Evolutionary conservation across 1,284 basidiomycete genomes (phyloP).

Genomic region (Cryptococcus floricola): DNA sequence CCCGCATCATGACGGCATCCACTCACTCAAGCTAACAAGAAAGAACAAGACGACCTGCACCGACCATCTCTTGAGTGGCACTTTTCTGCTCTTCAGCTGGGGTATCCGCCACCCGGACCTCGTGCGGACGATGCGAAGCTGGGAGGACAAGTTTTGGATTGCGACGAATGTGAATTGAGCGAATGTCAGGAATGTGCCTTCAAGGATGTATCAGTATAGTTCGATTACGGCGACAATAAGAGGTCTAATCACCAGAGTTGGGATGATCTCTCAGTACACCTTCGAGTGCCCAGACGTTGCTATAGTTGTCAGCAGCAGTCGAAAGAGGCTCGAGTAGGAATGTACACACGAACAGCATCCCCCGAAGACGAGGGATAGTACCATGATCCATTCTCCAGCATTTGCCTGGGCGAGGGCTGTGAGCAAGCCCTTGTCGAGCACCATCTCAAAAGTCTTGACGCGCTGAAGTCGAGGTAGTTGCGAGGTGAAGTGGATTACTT

Average conservation of each 20-base stretch:
- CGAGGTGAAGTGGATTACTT: no score
- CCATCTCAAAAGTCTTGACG: background rate
- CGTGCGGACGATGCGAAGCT: conserved; percentile 25
- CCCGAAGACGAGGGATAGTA: conserved; percentile 67
- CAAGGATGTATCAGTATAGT: conserved; percentile 25
- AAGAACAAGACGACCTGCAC: conserved; percentile 82
- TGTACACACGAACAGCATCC: conserved; percentile 71
- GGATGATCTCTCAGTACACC: conserved; percentile 64
- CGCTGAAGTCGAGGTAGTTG: no score
- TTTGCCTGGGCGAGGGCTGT: conserved; percentile 13
- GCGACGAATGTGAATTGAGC: conserved; percentile 76
- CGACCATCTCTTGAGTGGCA: conserved; percentile 72
- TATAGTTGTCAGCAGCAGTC: conserved; percentile 1
- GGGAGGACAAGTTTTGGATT: conserved; percentile 48
- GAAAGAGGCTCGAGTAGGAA: conserved; percentile 22
- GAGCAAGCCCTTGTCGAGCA: conserved; percentile 13
- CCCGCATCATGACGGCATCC: background rate
- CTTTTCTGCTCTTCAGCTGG: conserved; percentile 53
- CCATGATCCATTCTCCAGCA: conserved; percentile 56
- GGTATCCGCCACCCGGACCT: conserved; percentile 8
- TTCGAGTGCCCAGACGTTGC: conserved; percentile 53
- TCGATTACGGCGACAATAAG: background rate
- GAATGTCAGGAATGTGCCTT: conserved; percentile 78
- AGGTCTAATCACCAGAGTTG: conserved; percentile 57
- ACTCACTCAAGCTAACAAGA: conserved; percentile 58